Evolutionary conservation across 1,139 yeast genomes (phyloP).

Genomic region (Pichia sorboxylosa): DNA sequence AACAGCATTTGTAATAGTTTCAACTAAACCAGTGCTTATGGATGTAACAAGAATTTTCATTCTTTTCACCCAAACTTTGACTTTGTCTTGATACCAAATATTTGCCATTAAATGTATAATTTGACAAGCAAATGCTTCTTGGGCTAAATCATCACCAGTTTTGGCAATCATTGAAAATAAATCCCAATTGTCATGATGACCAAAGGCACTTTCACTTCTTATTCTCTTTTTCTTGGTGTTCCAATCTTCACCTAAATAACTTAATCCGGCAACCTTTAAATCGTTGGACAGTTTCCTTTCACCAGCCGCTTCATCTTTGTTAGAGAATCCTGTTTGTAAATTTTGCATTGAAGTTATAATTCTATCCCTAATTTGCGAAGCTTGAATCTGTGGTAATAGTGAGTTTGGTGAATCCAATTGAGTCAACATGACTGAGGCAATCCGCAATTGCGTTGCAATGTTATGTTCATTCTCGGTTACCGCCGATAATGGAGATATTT

Average conservation of each 20-base stretch:
- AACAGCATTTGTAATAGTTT: conserved; percentile 87
- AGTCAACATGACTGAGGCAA: conserved; percentile 87
- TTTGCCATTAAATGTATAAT: conserved; percentile 74
- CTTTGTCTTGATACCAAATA: conserved; percentile 61
- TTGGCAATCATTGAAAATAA: conserved; percentile 89
- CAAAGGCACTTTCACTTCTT: conserved; percentile 62
- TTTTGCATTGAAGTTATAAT: conserved; percentile 84
- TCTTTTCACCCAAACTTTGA: conserved; percentile 79
- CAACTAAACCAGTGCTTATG: conserved; percentile 83
- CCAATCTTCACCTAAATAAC: conserved; percentile 89
- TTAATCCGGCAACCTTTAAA: conserved; percentile 62
- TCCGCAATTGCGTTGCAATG: conserved; percentile 84
- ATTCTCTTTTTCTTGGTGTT: conserved; percentile 67
- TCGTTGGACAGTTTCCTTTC: conserved; percentile 87
- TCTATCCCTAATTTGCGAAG: conserved; percentile 57
- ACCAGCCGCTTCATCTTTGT: conserved; percentile 66
- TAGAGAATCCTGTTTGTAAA: conserved; percentile 60
- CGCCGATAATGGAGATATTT: conserved; percentile 10
- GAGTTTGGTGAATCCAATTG: conserved; percentile 61
- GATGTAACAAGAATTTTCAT: conserved; percentile 90
- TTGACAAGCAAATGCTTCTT: conserved; percentile 96
- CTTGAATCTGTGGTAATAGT: conserved; percentile 59
- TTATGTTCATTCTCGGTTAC: conserved; percentile 33
- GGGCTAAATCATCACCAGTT: conserved; percentile 90
- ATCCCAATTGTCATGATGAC: conserved; percentile 88